phyloP scores from a whole-genome alignment of 495 filamentous ascomycete genomes.

The Tuber melanosporum region DNA sequence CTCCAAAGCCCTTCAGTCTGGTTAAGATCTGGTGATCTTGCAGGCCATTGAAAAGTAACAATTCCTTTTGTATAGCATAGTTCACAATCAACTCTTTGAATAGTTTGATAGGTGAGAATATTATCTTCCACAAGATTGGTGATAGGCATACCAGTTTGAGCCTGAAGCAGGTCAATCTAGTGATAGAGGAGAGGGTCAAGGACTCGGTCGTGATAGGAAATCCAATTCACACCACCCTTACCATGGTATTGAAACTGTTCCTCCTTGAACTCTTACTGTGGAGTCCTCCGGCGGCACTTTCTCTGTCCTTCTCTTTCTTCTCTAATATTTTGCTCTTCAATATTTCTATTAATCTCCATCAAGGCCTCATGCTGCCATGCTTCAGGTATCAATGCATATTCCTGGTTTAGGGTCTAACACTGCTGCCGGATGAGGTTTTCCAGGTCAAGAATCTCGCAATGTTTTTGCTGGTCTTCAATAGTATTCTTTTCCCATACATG shows the following conservation, averaged over 20 bases:
- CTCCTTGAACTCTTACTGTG: neutral
- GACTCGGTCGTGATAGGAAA: neutral
- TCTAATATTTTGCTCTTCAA: too few relatives aligned
- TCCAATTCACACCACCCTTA: neutral
- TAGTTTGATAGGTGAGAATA: neutral
- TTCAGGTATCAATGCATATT: neutral
- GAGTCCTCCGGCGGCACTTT: neutral
- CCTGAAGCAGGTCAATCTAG: neutral
- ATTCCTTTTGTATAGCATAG: neutral
- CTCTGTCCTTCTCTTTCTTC: too few relatives aligned
- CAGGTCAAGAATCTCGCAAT: neutral
- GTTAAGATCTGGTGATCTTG: neutral
- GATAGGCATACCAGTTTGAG: neutral
- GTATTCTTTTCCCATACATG: neutral
- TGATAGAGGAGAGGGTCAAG: neutral
- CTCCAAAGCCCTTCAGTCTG: conserved; percentile 3
- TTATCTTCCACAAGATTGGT: conserved; percentile 12
- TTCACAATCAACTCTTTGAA: neutral
- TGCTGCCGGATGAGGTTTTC: neutral
- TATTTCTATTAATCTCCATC: neutral
- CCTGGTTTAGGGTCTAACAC: neutral
- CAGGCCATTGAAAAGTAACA: conserved; percentile 1
- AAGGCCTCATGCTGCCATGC: neutral
- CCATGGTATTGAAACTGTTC: neutral
- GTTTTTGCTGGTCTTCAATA: neutral